Conservation (phyloP, 1,284 basidiomycete genomes). For the Cryptococcus sp. region DNA sequence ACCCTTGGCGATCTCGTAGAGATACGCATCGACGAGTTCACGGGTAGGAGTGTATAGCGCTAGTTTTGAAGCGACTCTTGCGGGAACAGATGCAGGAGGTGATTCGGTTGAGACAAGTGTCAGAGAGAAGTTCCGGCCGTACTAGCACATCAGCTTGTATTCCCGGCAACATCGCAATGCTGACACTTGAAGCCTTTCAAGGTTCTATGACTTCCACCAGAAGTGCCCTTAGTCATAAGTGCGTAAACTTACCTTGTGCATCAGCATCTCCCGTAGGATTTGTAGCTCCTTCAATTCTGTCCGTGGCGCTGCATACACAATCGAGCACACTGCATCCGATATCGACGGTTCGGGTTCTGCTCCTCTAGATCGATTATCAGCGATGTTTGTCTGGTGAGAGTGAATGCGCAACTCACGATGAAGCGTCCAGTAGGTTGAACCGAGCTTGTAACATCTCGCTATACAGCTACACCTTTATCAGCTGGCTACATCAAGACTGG, state of each 20-base stretch:
- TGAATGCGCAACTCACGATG: conserved; percentile 19
- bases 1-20: conserved; percentile 79
- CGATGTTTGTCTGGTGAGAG: not conserved
- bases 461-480: conserved; percentile 57
- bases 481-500: not conserved
- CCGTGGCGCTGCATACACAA: conserved; percentile 85
- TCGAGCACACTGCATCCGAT: conserved; percentile 64
- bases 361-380: conserved; percentile 49
- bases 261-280: conserved; percentile 81
- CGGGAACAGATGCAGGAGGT: conserved; percentile 51
- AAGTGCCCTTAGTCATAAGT: not conserved
- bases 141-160: conserved; percentile 18
- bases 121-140: conserved; percentile 42
- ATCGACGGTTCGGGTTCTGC: conserved; percentile 79
- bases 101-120: conserved; percentile 46
- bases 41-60: conserved; percentile 62
- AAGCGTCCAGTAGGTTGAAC: conserved; percentile 76
- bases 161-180: not conserved
- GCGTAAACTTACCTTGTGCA: conserved; percentile 60
- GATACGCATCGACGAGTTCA: conserved; percentile 78
- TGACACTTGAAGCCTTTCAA: not conserved
- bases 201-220: not conserved
- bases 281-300: conserved; percentile 93
- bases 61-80: conserved; percentile 60
- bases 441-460: conserved; percentile 86